phyloP scores from a whole-genome alignment of 345 rosid species.

The Moricandia moricandioides region DNA sequence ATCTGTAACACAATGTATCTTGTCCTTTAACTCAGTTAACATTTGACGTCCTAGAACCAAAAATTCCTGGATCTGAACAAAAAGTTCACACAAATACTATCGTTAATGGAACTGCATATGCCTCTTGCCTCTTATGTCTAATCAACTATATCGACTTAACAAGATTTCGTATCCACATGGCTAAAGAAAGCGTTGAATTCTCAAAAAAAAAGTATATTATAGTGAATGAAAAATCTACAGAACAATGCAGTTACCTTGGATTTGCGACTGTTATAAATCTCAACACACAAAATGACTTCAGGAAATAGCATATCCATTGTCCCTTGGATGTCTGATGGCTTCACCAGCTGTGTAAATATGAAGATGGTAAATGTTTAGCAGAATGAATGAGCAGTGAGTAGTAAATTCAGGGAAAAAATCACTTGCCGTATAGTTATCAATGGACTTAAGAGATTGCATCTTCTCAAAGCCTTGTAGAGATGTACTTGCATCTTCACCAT shows the following conservation, averaged over 20 bases:
- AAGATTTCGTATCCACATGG: not conserved
- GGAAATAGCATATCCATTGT: conserved; percentile 42
- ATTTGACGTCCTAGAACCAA: conserved; percentile 69
- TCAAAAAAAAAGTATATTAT: not conserved
- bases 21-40: conserved; percentile 73
- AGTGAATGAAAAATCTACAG: not conserved
- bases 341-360: conserved; percentile 36
- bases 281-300: conserved; percentile 69
- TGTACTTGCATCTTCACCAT: conserved; percentile 29
- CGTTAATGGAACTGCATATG: not conserved
- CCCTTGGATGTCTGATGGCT: conserved; percentile 44
- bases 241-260: conserved; percentile 50
- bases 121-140: not conserved
- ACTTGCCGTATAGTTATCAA: conserved; percentile 43
- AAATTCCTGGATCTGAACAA: conserved; percentile 73
- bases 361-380: not conserved
- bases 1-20: conserved; percentile 71
- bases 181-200: not conserved
- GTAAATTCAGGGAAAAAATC: not conserved
- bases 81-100: not conserved
- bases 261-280: conserved; percentile 53
- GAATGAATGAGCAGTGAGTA: conserved; percentile 10
- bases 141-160: not conserved
- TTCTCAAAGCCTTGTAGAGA: conserved; percentile 43
- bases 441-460: conserved; percentile 54